Evolutionary conservation across 306 rosid genomes (phyloP).

Genomic region (Medicago truncatula): DNA sequence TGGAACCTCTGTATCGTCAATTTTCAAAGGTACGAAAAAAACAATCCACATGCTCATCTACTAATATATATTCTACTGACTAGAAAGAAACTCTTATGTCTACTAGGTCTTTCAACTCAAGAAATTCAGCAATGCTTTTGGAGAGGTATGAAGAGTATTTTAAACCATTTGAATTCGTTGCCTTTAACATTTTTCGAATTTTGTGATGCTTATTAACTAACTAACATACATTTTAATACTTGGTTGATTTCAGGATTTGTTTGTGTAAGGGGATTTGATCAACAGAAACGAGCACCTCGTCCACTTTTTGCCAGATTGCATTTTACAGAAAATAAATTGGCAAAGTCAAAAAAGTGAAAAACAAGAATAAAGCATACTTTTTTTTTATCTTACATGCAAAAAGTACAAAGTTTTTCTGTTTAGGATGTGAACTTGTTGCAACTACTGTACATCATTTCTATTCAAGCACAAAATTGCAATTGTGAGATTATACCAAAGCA

Average conservation of each 20-base stretch:
- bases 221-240: slow-evolving; percentile 32
- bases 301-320: slow-evolving; percentile 77
- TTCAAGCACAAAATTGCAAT: slow-evolving; percentile 47
- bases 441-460: slow-evolving; percentile 43
- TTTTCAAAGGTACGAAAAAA: slow-evolving; percentile 65
- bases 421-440: slow-evolving; percentile 42
- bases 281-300: slow-evolving; percentile 63
- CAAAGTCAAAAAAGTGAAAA: slow-evolving; percentile 45
- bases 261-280: slow-evolving; percentile 94
- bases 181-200: not conserved
- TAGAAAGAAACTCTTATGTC: slow-evolving; percentile 37
- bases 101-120: slow-evolving; percentile 76
- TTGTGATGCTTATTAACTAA: slow-evolving; percentile 36
- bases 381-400: slow-evolving; percentile 48
- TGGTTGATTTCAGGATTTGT: slow-evolving; percentile 73
- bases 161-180: slow-evolving; percentile 22
- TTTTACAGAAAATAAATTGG: slow-evolving; percentile 66
- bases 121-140: slow-evolving; percentile 93
- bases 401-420: slow-evolving; percentile 36
- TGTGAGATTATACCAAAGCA: slow-evolving; percentile 38
- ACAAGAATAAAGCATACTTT: slow-evolving; percentile 44
- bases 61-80: slow-evolving; percentile 40
- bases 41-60: slow-evolving; percentile 28
- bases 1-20: slow-evolving; percentile 83
- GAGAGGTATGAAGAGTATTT: slow-evolving; percentile 73